A percentile compares a stretch with the other conserved stretches of the same genome.
These are phyloP conservation scores for Prunus davidiana DNA, from an alignment of 306 rosid species.

Conservation along the genomic window DNA sequence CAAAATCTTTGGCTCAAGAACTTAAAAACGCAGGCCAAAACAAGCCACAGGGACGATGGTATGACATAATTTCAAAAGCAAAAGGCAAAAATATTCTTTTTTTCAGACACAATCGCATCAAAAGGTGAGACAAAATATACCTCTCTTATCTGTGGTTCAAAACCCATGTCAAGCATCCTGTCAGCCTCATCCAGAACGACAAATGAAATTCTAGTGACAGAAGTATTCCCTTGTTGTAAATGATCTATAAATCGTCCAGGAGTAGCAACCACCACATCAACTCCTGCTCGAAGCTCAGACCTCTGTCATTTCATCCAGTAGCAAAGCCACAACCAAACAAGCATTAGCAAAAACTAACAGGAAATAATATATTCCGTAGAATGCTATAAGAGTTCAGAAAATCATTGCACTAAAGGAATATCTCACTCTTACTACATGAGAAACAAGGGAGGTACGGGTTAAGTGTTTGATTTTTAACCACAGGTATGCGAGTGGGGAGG, in stretches of 20 bases:
- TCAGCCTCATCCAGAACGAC: slow-evolving; percentile 91
- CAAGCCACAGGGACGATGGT: background rate
- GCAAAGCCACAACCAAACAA: slow-evolving; percentile 13
- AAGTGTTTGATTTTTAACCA: background rate
- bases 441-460: background rate
- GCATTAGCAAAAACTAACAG: background rate
- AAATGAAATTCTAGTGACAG: slow-evolving; percentile 69
- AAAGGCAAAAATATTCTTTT: background rate
- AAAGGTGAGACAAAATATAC: slow-evolving; percentile 32
- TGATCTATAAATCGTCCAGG: slow-evolving; percentile 93
- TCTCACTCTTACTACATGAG: background rate
- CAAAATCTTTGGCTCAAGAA: background rate
- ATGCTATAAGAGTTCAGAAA: background rate
- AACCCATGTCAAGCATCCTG: slow-evolving; percentile 96
- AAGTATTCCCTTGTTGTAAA: slow-evolving; percentile 84
- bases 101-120: background rate
- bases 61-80: background rate
- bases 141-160: slow-evolving; percentile 86
- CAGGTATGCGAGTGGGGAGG: background rate
- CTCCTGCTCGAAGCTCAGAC: slow-evolving; percentile 82
- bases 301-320: slow-evolving; percentile 47
- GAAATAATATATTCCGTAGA: background rate
- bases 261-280: slow-evolving; percentile 76
- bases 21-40: background rate
- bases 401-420: background rate